phyloP scores from a whole-genome alignment of 768 basidiomycete species.

The Amanita subjunquillea region DNA sequence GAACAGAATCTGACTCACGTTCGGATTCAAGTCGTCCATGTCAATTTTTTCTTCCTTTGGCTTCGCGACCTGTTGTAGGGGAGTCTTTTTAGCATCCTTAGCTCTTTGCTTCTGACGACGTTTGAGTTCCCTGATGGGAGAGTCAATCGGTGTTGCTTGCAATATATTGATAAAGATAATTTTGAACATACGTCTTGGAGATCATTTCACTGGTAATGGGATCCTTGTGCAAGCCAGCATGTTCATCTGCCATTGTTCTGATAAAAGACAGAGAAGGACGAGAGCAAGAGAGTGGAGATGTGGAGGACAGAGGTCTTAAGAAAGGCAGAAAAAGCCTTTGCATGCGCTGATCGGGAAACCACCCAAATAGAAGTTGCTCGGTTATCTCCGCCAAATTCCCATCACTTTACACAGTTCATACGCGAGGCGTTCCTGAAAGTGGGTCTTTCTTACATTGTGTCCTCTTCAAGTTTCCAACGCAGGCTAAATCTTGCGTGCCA shows the following conservation, averaged over 20 bases:
- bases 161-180: slow-evolving; percentile 6
- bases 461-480: too few species aligned
- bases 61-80: slow-evolving; percentile 25
- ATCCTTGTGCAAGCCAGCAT: slow-evolving; percentile 51
- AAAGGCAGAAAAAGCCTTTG: neutral
- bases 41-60: slow-evolving; percentile 34
- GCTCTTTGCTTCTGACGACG: slow-evolving; percentile 81
- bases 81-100: slow-evolving; percentile 59
- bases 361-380: too few species aligned
- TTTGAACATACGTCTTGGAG: slow-evolving; percentile 74
- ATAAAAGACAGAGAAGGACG: neutral
- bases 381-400: too few species aligned
- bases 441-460: too few species aligned
- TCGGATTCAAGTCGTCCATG: slow-evolving; percentile 85
- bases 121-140: slow-evolving; percentile 74
- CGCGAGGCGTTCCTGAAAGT: too few species aligned
- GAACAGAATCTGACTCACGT: slow-evolving; percentile 43
- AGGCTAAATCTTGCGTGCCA: too few species aligned
- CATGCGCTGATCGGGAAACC: neutral
- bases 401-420: too few species aligned
- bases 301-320: neutral
- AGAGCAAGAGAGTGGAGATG: neutral
- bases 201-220: slow-evolving; percentile 93
- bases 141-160: slow-evolving; percentile 16
- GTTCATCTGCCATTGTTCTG: slow-evolving; percentile 29